Base-by-base conservation (phyloP, 345 rosid species). In the Populus tremula region DNA sequence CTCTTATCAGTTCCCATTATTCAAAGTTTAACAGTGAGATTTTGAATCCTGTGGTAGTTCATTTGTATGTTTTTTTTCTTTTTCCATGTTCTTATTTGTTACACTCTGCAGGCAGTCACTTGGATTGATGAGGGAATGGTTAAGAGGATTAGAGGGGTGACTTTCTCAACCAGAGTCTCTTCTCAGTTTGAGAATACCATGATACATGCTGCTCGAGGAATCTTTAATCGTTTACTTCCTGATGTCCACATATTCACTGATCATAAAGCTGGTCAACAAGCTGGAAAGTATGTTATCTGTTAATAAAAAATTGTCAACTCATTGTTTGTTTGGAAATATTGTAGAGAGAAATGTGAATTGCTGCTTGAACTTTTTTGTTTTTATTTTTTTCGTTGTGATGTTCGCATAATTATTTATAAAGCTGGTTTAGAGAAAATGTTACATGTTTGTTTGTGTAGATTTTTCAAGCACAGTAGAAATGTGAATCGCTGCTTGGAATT, bases 111-210 rank as follows among this genome's bases (percentile, higher is more conserved):
- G 99, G 90, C 93, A 27, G 88, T 90, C 59, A 75, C 79, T 25
- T 94, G 98, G 98, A 77, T 84, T 20, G 94, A 96, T 59, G 97
- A 92, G 84, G 98, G 98, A 74, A 91, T 91, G 97, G 93, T 91
- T 41, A 94, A 89, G 86, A 91, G 88, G 87, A 94, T 96, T 79
- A 91, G 99, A 84, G 98, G 98, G 70, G 72, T 66, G 31, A 88
- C 95, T 74, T 96, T 90, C 85, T 94, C 98, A 35, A 71, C 93
- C 77, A 90, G 84, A 84, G 99, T 94, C 12, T 81, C 91, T 69
- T 25, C 81, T 69, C 92, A 90, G 81, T 89, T 89, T 84, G 99
- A 94, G 82, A 87, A 88, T 80, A 82, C 89, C 20, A 89, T 92
- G 96, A 83, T 96, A 72, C 86, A 84, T 63, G 87, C 97, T 23